A percentile compares a stretch with the other conserved stretches of the same genome.
Conservation (phyloP, 2,329 filamentous ascomycete species). For the Monosporascus sp. region DNA sequence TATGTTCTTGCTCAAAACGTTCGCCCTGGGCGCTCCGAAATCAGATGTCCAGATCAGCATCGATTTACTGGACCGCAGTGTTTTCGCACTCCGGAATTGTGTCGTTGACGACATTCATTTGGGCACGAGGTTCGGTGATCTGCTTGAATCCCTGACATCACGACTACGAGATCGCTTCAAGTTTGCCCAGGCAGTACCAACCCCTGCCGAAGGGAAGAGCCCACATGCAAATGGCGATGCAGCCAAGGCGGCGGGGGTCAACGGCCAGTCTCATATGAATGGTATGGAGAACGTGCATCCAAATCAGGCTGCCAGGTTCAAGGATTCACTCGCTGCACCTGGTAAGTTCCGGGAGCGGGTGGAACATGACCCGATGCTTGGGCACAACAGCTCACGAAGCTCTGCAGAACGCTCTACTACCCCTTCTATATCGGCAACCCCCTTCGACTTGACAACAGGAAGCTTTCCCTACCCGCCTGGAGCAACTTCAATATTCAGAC, state of each 20-base stretch:
- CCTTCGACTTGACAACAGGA: slow-evolving; percentile 52
- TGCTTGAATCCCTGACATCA: slow-evolving; percentile 73
- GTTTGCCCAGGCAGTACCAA: slow-evolving; percentile 49
- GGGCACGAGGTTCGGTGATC: slow-evolving; percentile 76
- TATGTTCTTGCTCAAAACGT: slow-evolving; percentile 81
- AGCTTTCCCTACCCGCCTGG: slow-evolving; percentile 49
- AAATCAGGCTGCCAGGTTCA: slow-evolving; percentile 18
- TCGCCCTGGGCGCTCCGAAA: slow-evolving; percentile 73
- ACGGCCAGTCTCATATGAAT: slow-evolving; percentile 25
- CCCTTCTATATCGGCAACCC: slow-evolving; percentile 55
- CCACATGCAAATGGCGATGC: slow-evolving; percentile 30
- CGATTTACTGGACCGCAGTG: slow-evolving; percentile 67
- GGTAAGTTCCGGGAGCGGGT: slow-evolving; percentile 17
- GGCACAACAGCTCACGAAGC: slow-evolving; percentile 7
- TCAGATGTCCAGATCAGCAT: slow-evolving; percentile 73
- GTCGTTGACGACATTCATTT: slow-evolving; percentile 83
- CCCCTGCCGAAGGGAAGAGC: slow-evolving; percentile 36
- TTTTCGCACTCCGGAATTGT: slow-evolving; percentile 68
- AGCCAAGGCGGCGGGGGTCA: slow-evolving; percentile 16
- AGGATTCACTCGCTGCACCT: slow-evolving; percentile 22
- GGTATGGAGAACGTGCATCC: slow-evolving; percentile 21
- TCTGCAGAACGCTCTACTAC: slow-evolving; percentile 34
- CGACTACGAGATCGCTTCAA: slow-evolving; percentile 70
- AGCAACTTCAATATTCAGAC: slow-evolving; percentile 41
- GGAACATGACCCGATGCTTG: neutral